phyloP scores from a whole-genome alignment of 192 early-diverging fungal genomes.

The Coemansia sp. region DNA sequence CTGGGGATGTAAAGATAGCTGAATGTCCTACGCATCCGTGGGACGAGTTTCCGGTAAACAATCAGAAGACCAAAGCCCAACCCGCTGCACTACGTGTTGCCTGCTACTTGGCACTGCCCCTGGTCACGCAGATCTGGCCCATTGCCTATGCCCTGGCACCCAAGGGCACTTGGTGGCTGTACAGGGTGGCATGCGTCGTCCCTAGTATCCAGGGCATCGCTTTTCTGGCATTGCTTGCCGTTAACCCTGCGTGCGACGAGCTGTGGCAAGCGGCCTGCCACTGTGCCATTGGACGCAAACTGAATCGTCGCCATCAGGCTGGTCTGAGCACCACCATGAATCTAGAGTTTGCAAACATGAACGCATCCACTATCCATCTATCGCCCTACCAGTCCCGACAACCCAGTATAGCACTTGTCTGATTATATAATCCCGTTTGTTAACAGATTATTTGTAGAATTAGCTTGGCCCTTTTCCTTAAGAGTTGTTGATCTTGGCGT shows the following conservation, averaged over 20 bases:
- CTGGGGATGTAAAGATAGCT: neutral
- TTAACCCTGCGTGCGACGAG: constrained; percentile 21
- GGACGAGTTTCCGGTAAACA: constrained; percentile 7
- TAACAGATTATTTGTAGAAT: no score
- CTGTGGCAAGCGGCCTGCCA: neutral
- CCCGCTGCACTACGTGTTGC: constrained; percentile 13
- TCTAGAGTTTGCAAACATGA: constrained; percentile 15
- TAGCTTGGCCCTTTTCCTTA: neutral
- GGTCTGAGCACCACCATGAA: no score
- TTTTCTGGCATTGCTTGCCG: constrained; percentile 11
- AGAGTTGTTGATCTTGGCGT: constrained; percentile 29
- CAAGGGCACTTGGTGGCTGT: constrained; percentile 13
- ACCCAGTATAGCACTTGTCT: constrained; percentile 8
- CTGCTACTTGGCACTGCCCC: constrained; percentile 11
- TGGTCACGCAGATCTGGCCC: constrained; percentile 20
- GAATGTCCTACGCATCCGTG: neutral
- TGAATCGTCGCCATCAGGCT: neutral
- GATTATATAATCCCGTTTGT: no score
- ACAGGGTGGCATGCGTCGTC: constrained; percentile 12
- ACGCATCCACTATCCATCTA: constrained; percentile 32
- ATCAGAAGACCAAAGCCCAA: neutral
- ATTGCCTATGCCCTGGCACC: constrained; percentile 16
- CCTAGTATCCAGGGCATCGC: constrained; percentile 23
- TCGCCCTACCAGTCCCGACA: constrained; percentile 43
- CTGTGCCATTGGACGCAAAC: neutral